Base-by-base conservation (phyloP, 257 asterid genomes). In the Mitragyna speciosa region DNA sequence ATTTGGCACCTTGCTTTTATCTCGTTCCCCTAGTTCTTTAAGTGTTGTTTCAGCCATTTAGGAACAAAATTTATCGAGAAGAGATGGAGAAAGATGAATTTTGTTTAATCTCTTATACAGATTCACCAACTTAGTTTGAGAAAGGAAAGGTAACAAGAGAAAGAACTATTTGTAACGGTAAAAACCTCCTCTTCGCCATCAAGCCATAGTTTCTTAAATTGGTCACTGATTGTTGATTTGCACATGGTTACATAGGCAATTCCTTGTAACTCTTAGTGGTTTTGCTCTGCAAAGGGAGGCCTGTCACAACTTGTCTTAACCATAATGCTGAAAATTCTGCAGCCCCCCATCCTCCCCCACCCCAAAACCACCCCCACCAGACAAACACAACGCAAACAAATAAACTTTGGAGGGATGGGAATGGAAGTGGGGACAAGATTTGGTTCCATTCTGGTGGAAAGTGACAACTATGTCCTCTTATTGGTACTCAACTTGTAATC, bases 401-500 rank as follows among this genome's bases (percentile, higher is more conserved):
- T 12, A 70, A 45, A 70, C 8, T 70, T 43, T 41, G 36, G 33
- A 26, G 69, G 12, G 5, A 30, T 2, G 56, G 6, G 45, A 22
- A 28, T 36, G 61, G 72, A 47, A 72, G 22, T 47, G 51, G 61
- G 72, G 52, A 72, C 7, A 66, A 65, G 59, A 39, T 30, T 26
- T 19, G 70, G 63, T 58, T 20, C 24, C 7, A 72, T 54, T n/a
- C 72, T n/a, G 36, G 28, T 16, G 41, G 77, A 83, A 58, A 69
- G 76, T 24, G 82, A 79, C 77, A 82, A 77, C 69, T 30, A 73
- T 83, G 84, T 59, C 45, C 64, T 49, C 58, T 41, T 28, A 80
- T 66, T 72, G 31, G 78, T 73, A 69, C 66, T 75, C 81, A 75
- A 83, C 83, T 83, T 79, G 82, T 49, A 24, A 61, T 41, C 80